phyloP scores from a whole-genome alignment of 2,329 filamentous ascomycete genomes.

The Conoideocrella luteorostrata region DNA sequence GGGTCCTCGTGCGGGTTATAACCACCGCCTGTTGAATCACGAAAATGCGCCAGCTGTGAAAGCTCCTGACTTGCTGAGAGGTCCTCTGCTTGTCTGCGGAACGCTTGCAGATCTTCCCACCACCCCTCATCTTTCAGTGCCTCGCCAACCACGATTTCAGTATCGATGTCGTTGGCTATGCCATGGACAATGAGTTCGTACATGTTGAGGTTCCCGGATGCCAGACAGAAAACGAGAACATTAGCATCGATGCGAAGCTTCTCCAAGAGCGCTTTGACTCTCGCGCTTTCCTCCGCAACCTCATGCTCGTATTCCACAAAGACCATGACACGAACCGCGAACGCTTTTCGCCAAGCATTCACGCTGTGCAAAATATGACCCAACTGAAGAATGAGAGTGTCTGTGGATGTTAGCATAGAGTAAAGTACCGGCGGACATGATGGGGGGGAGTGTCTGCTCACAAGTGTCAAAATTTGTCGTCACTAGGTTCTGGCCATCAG shows the following conservation, averaged over 20 bases:
- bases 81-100: slow-evolving; percentile 35
- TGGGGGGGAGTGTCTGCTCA: slow-evolving; percentile 29
- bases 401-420: no score
- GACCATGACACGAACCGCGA: slow-evolving; percentile 68
- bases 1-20: slow-evolving; percentile 35
- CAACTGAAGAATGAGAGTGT: slow-evolving; percentile 76
- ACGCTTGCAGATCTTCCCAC: slow-evolving; percentile 69
- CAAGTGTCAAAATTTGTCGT: slow-evolving; percentile 92
- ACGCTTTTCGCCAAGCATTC: slow-evolving; percentile 69
- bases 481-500: slow-evolving; percentile 60
- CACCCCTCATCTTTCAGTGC: slow-evolving; percentile 67
- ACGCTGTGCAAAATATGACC: slow-evolving; percentile 81
- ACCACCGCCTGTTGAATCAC: slow-evolving; percentile 35
- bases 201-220: slow-evolving; percentile 62
- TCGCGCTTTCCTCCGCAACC: slow-evolving; percentile 67
- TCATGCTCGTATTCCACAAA: slow-evolving; percentile 88
- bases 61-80: slow-evolving; percentile 37
- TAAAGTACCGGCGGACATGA: no score
- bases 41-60: slow-evolving; percentile 35
- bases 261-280: slow-evolving; percentile 67
- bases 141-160: slow-evolving; percentile 55
- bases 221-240: slow-evolving; percentile 75
- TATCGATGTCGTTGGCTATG: slow-evolving; percentile 44
- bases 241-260: slow-evolving; percentile 78
- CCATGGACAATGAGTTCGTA: slow-evolving; percentile 79